Evolutionary conservation across 2,329 filamentous ascomycete genomes (phyloP).

Genomic region (Fusarium oxysporum): DNA sequence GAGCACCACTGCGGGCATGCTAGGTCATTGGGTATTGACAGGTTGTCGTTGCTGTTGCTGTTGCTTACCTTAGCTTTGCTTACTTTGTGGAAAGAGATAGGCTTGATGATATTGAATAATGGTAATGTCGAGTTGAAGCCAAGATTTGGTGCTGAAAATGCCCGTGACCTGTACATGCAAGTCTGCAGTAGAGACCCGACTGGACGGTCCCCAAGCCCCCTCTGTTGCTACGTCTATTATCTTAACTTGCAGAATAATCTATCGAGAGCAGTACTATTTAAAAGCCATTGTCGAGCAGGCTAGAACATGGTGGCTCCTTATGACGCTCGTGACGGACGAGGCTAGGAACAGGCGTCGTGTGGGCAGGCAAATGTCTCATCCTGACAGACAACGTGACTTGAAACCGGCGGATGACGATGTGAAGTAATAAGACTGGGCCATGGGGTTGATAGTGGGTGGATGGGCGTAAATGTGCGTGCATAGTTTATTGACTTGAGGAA

Average conservation of each 20-base stretch:
- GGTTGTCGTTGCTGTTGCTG: conserved; percentile 2
- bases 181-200: not conserved
- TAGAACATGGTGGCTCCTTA: not conserved
- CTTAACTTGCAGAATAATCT: not conserved
- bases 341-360: conserved; percentile 5
- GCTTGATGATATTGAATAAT: conserved; percentile 47
- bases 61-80: conserved; percentile 2
- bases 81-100: conserved; percentile 24
- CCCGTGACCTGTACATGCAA: not conserved
- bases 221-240: not conserved
- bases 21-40: conserved; percentile 39
- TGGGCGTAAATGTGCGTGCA: not conserved
- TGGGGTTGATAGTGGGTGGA: not conserved
- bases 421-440: conserved; percentile 4
- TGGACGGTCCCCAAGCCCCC: not conserved
- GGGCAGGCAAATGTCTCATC: conserved; percentile 31
- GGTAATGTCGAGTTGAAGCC: conserved; percentile 44
- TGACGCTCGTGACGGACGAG: conserved; percentile 33
- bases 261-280: not conserved
- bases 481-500: not conserved
- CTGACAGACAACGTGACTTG: conserved; percentile 36
- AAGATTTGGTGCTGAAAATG: not conserved
- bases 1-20: conserved; percentile 21
- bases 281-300: not conserved
- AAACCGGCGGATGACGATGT: conserved; percentile 31